Percentiles rank a stretch among this genome's conserved stretches.
Conservation (phyloP, 2,329 filamentous ascomycete species). For the Exophiala alcalophila region DNA sequence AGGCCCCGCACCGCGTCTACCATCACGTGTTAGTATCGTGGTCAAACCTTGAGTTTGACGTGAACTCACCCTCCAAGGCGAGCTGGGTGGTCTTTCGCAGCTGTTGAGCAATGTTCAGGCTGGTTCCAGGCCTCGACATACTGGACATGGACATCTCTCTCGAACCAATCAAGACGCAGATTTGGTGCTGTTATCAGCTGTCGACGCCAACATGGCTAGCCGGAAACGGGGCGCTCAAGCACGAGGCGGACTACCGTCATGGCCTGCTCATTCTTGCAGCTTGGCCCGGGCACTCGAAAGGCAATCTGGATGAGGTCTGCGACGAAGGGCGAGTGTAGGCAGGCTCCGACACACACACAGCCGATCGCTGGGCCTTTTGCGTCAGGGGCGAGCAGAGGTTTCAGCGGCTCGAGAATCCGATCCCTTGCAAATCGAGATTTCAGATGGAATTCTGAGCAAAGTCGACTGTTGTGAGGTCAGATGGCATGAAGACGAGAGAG, state of each 20-base stretch:
- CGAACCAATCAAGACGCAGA: too few species aligned
- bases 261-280: too few species aligned
- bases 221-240: background rate
- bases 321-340: background rate
- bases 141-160: constrained; percentile 16
- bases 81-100: constrained; percentile 23
- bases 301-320: background rate
- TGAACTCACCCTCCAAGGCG: constrained; percentile 20
- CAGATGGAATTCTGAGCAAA: constrained; percentile 2
- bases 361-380: too few species aligned
- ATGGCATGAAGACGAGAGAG: constrained; percentile 1
- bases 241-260: too few species aligned
- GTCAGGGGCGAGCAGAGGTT: too few species aligned
- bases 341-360: background rate
- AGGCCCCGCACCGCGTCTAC: constrained; percentile 14
- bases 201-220: constrained; percentile 1
- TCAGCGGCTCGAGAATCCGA: too few species aligned
- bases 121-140: constrained; percentile 24
- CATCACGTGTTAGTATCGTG: background rate
- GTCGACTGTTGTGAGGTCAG: background rate
- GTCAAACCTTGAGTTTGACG: background rate
- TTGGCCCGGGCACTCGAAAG: too few species aligned
- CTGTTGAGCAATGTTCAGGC: constrained; percentile 28
- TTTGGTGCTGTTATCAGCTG: background rate
- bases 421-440: background rate